phyloP scores from a whole-genome alignment of 441 rosid species.

The Corymbia calophylla region DNA sequence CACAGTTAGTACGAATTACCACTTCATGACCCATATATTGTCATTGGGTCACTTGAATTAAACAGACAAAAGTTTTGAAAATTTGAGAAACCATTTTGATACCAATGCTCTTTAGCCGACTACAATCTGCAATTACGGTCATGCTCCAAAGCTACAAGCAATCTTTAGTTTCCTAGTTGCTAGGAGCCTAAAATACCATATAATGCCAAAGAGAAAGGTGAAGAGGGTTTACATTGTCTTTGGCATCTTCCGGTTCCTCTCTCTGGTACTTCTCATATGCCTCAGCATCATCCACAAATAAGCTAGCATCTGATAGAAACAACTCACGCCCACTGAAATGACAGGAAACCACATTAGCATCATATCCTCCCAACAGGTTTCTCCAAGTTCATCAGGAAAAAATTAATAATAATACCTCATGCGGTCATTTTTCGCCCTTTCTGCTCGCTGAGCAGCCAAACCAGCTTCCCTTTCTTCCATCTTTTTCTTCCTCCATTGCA shows the following conservation, averaged over 20 bases:
- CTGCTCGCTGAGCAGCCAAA: slow-evolving; percentile 80
- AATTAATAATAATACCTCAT: slow-evolving; percentile 59
- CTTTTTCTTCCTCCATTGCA: slow-evolving; percentile 93
- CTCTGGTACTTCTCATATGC: slow-evolving; percentile 75
- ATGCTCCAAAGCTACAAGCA: neutral
- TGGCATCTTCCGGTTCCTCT: slow-evolving; percentile 45
- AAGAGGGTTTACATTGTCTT: slow-evolving; percentile 40
- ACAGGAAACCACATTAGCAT: slow-evolving; percentile 6
- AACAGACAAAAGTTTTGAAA: neutral
- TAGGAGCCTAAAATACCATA: neutral
- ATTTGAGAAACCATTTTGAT: neutral
- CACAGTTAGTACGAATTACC: neutral
- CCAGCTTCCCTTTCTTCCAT: slow-evolving; percentile 75
- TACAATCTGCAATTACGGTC: neutral
- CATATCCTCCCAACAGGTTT: neutral
- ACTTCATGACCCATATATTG: neutral
- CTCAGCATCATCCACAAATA: slow-evolving; percentile 93
- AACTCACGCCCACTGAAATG: slow-evolving; percentile 89
- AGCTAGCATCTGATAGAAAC: slow-evolving; percentile 75
- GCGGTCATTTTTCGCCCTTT: slow-evolving; percentile 94
- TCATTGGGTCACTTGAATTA: neutral
- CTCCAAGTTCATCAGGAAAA: neutral
- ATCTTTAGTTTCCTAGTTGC: neutral
- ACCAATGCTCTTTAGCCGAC: neutral
- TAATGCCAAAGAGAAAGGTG: neutral